Conservation (phyloP, 495 filamentous ascomycete species). For the Aspergillus cristatus region DNA sequence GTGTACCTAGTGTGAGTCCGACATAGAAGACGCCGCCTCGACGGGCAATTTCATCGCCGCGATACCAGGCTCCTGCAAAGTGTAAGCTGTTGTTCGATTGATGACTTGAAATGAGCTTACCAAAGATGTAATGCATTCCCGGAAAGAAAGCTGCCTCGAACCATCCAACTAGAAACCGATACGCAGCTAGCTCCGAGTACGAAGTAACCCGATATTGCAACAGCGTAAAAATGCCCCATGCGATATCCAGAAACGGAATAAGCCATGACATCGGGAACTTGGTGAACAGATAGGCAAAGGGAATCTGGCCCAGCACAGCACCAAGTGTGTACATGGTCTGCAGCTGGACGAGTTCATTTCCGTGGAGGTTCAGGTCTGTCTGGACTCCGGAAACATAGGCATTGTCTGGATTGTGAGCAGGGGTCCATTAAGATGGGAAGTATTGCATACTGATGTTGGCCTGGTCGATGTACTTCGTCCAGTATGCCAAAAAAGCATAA, state of each 20-base stretch:
- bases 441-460: conserved; percentile 22
- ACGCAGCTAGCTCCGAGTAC: conserved; percentile 32
- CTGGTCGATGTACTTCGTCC: conserved; percentile 40
- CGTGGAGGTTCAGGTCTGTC: conserved; percentile 23
- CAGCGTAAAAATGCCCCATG: conserved; percentile 41
- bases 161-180: conserved; percentile 82
- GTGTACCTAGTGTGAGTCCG: conserved; percentile 37
- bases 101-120: conserved; percentile 34
- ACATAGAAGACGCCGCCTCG: conserved; percentile 42
- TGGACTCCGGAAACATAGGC: conserved; percentile 21
- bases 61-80: conserved; percentile 32
- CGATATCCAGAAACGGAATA: conserved; percentile 32
- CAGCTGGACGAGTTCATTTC: conserved; percentile 40
- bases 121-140: conserved; percentile 37
- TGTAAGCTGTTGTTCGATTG: conserved; percentile 9
- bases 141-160: conserved; percentile 52
- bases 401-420: conserved; percentile 15
- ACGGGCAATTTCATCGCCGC: conserved; percentile 31
- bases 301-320: conserved; percentile 41
- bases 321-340: conserved; percentile 43
- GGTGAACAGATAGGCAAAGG: conserved; percentile 42
- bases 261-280: conserved; percentile 38
- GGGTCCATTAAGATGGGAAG: background rate
- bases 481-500: conserved; percentile 35
- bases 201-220: conserved; percentile 31